These are phyloP conservation scores for Podila clonocystis DNA, from an alignment of 192 early-diverging fungal genomes.

Conservation along the genomic window DNA sequence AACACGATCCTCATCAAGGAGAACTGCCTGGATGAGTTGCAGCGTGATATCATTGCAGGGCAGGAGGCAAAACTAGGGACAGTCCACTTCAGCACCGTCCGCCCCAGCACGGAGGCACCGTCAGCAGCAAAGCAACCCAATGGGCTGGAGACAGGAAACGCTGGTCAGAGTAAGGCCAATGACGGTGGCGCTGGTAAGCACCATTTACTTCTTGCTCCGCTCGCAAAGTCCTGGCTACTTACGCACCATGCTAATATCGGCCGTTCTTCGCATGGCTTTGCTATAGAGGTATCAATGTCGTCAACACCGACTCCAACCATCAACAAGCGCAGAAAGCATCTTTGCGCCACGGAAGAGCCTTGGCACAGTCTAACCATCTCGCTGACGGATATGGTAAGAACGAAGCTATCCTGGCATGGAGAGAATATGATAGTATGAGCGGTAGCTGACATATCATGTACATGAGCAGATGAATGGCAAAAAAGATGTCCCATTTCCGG, in stretches of 20 bases:
- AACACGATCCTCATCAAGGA: constrained; percentile 26
- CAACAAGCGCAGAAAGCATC: constrained; percentile 11
- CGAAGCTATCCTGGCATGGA: neutral
- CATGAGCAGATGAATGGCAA: constrained; percentile 21
- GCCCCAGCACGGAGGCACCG: constrained; percentile 15
- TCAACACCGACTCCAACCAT: constrained; percentile 7
- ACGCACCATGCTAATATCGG: constrained; percentile 6
- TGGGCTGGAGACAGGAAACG: constrained; percentile 10
- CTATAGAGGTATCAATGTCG: constrained; percentile 1
- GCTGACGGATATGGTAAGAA: constrained; percentile 30
- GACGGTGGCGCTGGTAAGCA: constrained; percentile 7
- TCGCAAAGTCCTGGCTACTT: constrained; percentile 9
- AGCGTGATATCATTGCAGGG: constrained; percentile 18
- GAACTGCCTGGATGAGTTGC: constrained; percentile 19
- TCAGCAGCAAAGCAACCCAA: constrained; percentile 8
- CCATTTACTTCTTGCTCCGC: constrained; percentile 15
- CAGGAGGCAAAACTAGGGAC: constrained; percentile 13
- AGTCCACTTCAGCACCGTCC: neutral
- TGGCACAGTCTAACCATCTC: constrained; percentile 17
- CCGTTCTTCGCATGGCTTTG: constrained; percentile 6
- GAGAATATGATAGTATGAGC: constrained; percentile 5
- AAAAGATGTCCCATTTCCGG: constrained; percentile 19
- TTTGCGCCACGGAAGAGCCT: constrained; percentile 26
- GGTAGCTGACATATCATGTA: neutral
- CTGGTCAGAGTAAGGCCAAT: constrained; percentile 7